Conservation (phyloP, 2,329 filamentous ascomycete genomes). For the Microsporum ferrugineum region DNA sequence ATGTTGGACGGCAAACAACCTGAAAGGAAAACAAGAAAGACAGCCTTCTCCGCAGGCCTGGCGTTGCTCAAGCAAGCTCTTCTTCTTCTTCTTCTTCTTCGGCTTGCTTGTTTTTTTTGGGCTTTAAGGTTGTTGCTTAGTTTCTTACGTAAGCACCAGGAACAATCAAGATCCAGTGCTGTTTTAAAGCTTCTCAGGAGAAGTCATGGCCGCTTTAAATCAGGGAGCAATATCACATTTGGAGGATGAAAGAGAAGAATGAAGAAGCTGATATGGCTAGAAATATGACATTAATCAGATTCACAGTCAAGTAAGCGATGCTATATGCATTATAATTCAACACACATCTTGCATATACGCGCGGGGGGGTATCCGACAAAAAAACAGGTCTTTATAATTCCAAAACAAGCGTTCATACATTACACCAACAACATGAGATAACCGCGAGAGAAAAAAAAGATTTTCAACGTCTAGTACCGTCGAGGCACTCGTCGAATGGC, state of each 20-base stretch:
- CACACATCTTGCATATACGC: neutral
- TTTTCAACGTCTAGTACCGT: conserved; percentile 21
- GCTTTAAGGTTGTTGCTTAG: conserved; percentile 2
- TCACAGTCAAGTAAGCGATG: neutral
- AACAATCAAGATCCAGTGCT: neutral
- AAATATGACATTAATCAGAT: neutral
- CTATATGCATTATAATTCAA: neutral
- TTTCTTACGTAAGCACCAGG: neutral
- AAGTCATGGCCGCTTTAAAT: neutral
- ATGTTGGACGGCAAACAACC: neutral
- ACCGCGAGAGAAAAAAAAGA: neutral
- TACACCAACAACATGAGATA: neutral
- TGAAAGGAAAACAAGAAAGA: neutral
- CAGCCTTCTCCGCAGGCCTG: neutral
- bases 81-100: neutral
- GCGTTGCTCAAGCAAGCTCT: neutral
- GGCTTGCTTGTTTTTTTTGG: neutral
- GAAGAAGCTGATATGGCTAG: neutral
- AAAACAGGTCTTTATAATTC: neutral
- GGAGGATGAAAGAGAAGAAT: neutral
- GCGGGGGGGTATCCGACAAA: neutral
- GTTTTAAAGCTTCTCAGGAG: neutral
- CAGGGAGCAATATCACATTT: neutral
- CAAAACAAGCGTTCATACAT: neutral
- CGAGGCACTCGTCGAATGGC: conserved; percentile 24